Conservation (phyloP, 1,139 yeast genomes). For the Magnusiomyces suaveolens region DNA sequence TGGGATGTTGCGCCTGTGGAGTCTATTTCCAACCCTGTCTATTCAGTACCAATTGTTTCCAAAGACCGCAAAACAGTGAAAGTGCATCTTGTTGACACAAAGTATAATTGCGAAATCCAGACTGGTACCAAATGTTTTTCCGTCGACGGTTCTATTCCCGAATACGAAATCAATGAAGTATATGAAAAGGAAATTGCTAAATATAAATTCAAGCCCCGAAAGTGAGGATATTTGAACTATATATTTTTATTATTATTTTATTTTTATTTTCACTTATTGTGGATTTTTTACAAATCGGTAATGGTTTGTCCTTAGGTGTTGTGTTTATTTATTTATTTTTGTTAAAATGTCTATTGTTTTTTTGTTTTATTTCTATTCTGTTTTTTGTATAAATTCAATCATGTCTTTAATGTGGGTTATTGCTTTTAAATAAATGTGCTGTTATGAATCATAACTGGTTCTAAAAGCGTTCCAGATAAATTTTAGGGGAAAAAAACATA, state of each 20-base stretch:
- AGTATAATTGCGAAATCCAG: neutral
- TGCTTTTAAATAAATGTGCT: too few relatives aligned
- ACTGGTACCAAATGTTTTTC: neutral
- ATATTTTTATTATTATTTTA: neutral
- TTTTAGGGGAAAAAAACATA: too few relatives aligned
- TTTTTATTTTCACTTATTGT: too few relatives aligned
- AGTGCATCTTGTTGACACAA: neutral
- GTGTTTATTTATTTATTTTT: too few relatives aligned
- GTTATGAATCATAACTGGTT: too few relatives aligned
- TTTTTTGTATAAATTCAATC: too few relatives aligned
- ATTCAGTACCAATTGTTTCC: slow-evolving; percentile 2
- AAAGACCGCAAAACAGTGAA: neutral
- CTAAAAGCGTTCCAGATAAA: too few relatives aligned
- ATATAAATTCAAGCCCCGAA: neutral
- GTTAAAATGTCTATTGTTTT: too few relatives aligned
- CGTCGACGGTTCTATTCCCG: neutral
- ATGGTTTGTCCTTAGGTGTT: too few relatives aligned
- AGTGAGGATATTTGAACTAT: neutral
- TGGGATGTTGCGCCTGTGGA: slow-evolving; percentile 5
- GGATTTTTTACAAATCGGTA: too few relatives aligned
- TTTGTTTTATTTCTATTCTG: too few relatives aligned
- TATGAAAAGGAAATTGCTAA: neutral
- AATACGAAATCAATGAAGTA: neutral
- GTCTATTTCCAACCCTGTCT: slow-evolving; percentile 2
- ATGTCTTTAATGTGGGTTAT: too few relatives aligned